Percentiles rank a stretch among this genome's conserved stretches.
Evolutionary conservation across 371 early-diverging fungal genomes (phyloP).

Genomic region (Thermomucor indicae-seudaticae): DNA sequence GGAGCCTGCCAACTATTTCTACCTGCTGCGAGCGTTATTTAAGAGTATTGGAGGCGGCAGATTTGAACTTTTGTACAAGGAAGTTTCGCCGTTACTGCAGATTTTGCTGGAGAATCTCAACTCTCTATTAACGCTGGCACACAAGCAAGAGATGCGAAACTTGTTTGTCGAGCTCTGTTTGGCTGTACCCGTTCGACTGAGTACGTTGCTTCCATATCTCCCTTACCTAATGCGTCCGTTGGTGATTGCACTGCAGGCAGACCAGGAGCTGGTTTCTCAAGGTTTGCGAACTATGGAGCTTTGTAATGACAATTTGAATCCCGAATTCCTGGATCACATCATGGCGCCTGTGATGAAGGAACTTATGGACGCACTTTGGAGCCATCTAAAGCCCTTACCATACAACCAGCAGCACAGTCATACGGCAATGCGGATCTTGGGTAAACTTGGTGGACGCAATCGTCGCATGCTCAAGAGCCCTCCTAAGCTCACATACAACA

Average conservation of each 20-base stretch:
- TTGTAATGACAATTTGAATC: constrained; percentile 97
- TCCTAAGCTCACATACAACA: constrained; percentile 48
- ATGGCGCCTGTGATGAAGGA: constrained; percentile 92
- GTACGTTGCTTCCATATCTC: constrained; percentile 92
- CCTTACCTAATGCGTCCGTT: constrained; percentile 95
- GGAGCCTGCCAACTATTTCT: constrained; percentile 89
- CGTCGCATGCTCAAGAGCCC: constrained; percentile 73
- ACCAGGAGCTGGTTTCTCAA: constrained; percentile 90
- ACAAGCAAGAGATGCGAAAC: constrained; percentile 83
- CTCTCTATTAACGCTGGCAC: constrained; percentile 72
- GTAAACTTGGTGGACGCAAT: constrained; percentile 95
- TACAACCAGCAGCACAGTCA: constrained; percentile 81
- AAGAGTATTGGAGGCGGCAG: constrained; percentile 72
- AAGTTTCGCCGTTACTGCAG: constrained; percentile 90
- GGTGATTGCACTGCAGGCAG: constrained; percentile 88
- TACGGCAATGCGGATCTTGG: constrained; percentile 90
- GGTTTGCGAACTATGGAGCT: constrained; percentile 96
- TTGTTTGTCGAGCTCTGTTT: constrained; percentile 87
- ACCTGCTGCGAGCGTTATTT: constrained; percentile 89
- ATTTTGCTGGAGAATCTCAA: constrained; percentile 89
- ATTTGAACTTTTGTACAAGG: constrained; percentile 72
- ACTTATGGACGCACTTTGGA: constrained; percentile 90
- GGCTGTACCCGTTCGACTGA: constrained; percentile 95
- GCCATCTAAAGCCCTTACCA: constrained; percentile 82
- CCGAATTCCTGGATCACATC: constrained; percentile 96